Conservation (phyloP, 2,329 filamentous ascomycete species). For the Magnaporthiopsis rhizophila region DNA sequence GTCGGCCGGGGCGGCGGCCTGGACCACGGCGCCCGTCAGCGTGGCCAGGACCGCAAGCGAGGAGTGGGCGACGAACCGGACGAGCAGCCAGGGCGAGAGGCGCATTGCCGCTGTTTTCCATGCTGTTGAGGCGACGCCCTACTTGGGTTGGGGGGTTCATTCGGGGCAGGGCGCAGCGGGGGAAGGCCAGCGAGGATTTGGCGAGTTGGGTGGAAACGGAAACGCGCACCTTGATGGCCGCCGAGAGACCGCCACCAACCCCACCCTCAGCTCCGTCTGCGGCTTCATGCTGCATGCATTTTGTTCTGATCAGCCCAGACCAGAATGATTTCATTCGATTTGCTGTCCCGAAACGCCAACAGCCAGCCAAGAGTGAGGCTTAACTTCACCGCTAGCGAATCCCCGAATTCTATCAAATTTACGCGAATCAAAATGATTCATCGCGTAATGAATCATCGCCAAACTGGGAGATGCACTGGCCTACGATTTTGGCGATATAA, state of each 20-base stretch:
- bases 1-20: background rate
- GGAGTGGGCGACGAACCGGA: background rate
- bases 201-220: no score
- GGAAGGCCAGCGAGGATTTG: background rate
- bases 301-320: background rate
- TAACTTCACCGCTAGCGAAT: no score
- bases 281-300: no score
- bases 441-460: background rate
- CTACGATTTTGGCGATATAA: background rate
- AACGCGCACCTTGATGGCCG: background rate
- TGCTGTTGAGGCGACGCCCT: background rate
- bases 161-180: no score
- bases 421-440: background rate
- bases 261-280: no score
- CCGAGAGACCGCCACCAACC: background rate
- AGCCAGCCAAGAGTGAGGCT: no score
- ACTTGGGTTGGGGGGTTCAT: background rate
- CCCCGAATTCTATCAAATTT: no score
- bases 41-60: background rate
- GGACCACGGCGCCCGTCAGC: background rate
- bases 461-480: background rate
- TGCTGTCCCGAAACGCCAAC: no score
- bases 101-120: background rate
- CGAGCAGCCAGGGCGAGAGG: background rate
- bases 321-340: background rate